Conservation (phyloP, 306 rosid species). For the Senna siamea region DNA sequence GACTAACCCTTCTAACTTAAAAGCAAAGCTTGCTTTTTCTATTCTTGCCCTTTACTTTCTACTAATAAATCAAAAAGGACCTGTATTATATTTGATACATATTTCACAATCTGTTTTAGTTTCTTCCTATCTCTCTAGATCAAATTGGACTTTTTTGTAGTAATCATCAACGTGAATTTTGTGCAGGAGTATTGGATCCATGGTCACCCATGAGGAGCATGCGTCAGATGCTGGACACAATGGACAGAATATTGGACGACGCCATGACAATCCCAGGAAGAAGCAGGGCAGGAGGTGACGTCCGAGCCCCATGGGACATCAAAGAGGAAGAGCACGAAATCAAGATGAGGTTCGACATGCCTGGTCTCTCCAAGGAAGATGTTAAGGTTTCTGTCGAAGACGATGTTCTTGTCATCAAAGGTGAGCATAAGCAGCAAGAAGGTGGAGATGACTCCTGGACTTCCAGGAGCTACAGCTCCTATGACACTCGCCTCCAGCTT, state of each 20-base stretch:
- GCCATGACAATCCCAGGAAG: slow-evolving; percentile 52
- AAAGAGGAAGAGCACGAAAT: slow-evolving; percentile 71
- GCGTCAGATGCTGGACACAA: slow-evolving; percentile 77
- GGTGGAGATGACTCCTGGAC: slow-evolving; percentile 53
- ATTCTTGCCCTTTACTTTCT: not conserved
- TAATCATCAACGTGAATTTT: too few relatives aligned
- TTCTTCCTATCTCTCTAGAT: too few relatives aligned
- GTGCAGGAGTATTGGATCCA: slow-evolving; percentile 70
- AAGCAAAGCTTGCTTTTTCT: not conserved
- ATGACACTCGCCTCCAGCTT: slow-evolving; percentile 63
- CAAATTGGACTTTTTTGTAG: too few relatives aligned
- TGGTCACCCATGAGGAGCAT: slow-evolving; percentile 78
- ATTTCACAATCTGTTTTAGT: too few relatives aligned
- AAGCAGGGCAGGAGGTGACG: slow-evolving; percentile 45
- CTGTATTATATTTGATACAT: too few relatives aligned
- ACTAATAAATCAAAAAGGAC: too few relatives aligned
- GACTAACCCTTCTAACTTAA: too few relatives aligned
- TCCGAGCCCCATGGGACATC: slow-evolving; percentile 75
- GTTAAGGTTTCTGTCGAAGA: slow-evolving; percentile 74
- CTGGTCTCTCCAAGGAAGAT: slow-evolving; percentile 78
- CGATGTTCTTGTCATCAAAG: slow-evolving; percentile 63
- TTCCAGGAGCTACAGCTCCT: slow-evolving; percentile 51
- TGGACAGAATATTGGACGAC: slow-evolving; percentile 71
- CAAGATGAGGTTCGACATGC: slow-evolving; percentile 84
- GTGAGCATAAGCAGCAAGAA: slow-evolving; percentile 49